Base-by-base conservation (phyloP, 371 early-diverging fungal species). In the Choanephora cucurbitarum region DNA sequence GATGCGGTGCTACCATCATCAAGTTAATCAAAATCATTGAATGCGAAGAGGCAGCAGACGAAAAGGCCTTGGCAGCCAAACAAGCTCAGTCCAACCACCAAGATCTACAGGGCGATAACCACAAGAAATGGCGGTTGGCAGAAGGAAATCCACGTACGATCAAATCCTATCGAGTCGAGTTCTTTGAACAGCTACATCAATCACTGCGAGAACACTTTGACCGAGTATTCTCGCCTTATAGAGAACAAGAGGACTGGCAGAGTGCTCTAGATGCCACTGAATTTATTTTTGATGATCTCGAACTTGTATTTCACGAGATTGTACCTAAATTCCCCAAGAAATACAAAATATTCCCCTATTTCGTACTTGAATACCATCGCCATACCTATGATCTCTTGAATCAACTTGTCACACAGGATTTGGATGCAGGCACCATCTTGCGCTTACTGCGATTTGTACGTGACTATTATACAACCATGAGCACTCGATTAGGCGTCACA, bases 361-460 rank as follows among this genome's bases (percentile, higher is more conserved):
- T 90, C 68, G 91, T 96, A 1, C 73, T 92, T 41, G 95, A 94
- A 72, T 97, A 96, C 65, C 99, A 98, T 70, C 89, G 89, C 31
- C 85, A 88, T 32, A 88, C 97, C 1, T 91, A 94, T 59, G 85
- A 85, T 17, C 72, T 86, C 53, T 71, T 91, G 18, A 86, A 91
- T 66, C 71, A 78, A 59, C 80, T 95, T 59, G 85, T 91, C 23
- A 83, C 83, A 23, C 75, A 90, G 14, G 84, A 88, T 47, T 68
- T 89, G n/a, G 86, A 86, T 52, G 87, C 82, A 5, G 92, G 89
- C 4, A 81, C 85, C 6, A 96, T 97, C 41, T 71, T 98, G 52
- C 71, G 78, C 44, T 70, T 97, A 18, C 66, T 96, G 52, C 82
- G 90, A 11, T 97, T 95, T 89, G 91, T 93, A 10, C 80, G 93